Conservation (phyloP, 1,139 yeast species). For the Debaryomyces robertsiae region DNA sequence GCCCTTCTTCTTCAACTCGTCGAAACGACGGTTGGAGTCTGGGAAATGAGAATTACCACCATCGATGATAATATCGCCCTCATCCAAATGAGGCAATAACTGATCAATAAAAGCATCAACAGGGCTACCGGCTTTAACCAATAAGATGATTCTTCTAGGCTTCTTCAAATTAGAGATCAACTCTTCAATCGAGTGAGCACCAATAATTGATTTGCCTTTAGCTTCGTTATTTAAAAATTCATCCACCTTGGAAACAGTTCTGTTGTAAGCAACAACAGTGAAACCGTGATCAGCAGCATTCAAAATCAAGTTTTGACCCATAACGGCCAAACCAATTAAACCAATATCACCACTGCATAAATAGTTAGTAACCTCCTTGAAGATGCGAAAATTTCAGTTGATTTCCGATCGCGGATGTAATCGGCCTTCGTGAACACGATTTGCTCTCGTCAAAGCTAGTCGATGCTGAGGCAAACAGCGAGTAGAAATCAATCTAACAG, state of each 20-base stretch:
- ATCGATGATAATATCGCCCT: slow-evolving; percentile 97
- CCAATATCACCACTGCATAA: slow-evolving; percentile 87
- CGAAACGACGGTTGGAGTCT: slow-evolving; percentile 96
- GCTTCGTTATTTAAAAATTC: slow-evolving; percentile 93
- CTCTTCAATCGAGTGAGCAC: slow-evolving; percentile 92
- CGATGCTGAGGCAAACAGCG: no score
- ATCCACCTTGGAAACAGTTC: slow-evolving; percentile 95
- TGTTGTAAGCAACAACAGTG: slow-evolving; percentile 97
- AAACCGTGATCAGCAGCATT: slow-evolving; percentile 98
- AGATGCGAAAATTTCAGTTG: slow-evolving; percentile 6
- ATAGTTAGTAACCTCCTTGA: slow-evolving; percentile 26
- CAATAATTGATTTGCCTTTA: slow-evolving; percentile 92
- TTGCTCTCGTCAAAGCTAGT: no score
- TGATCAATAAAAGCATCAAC: slow-evolving; percentile 91
- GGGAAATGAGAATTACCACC: slow-evolving; percentile 99
- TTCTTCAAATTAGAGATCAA: slow-evolving; percentile 86
- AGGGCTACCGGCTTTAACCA: slow-evolving; percentile 96
- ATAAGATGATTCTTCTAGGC: slow-evolving; percentile 92
- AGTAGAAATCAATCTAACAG: no score
- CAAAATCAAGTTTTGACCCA: slow-evolving; percentile 98
- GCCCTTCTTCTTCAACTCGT: slow-evolving; percentile 83
- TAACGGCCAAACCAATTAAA: slow-evolving; percentile 98
- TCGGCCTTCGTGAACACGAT: background rate
- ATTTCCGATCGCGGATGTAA: slow-evolving; percentile 11
- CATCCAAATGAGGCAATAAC: slow-evolving; percentile 86